These are phyloP conservation scores for Cucurbita argyrosperma DNA, from an alignment of 306 rosid species.

Conservation along the genomic window DNA sequence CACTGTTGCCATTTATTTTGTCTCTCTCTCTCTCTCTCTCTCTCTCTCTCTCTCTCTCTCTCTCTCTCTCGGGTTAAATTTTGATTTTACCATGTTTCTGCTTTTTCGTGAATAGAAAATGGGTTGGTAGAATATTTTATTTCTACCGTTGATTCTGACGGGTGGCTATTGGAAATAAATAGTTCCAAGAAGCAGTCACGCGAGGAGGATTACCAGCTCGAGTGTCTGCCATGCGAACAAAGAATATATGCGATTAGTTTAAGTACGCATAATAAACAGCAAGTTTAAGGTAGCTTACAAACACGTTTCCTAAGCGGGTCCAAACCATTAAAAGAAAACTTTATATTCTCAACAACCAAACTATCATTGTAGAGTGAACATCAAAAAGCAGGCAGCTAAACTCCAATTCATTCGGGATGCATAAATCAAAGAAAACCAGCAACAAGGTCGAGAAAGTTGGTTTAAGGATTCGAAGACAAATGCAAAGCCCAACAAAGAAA, in stretches of 20 bases:
- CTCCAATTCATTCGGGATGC: background rate
- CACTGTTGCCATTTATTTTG: conserved; percentile 4
- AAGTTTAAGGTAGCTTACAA: background rate
- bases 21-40: background rate
- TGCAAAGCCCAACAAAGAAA: background rate
- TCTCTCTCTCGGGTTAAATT: background rate
- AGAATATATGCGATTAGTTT: background rate
- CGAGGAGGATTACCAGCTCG: background rate
- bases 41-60: background rate
- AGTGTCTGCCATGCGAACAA: background rate
- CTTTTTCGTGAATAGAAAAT: background rate
- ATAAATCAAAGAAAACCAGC: background rate
- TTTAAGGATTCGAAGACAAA: background rate
- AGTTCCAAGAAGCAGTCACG: background rate
- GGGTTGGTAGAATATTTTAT: background rate
- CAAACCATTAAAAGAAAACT: background rate
- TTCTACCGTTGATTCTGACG: background rate
- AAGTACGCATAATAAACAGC: background rate
- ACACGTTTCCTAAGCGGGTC: background rate
- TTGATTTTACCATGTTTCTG: background rate
- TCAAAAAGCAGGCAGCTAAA: background rate
- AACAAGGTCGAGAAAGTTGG: background rate
- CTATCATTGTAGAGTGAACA: background rate
- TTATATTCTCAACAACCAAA: background rate
- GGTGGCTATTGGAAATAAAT: background rate